These are phyloP conservation scores for Blastobotrys aristatus DNA, from an alignment of 1,139 yeast species.

Conservation along the genomic window DNA sequence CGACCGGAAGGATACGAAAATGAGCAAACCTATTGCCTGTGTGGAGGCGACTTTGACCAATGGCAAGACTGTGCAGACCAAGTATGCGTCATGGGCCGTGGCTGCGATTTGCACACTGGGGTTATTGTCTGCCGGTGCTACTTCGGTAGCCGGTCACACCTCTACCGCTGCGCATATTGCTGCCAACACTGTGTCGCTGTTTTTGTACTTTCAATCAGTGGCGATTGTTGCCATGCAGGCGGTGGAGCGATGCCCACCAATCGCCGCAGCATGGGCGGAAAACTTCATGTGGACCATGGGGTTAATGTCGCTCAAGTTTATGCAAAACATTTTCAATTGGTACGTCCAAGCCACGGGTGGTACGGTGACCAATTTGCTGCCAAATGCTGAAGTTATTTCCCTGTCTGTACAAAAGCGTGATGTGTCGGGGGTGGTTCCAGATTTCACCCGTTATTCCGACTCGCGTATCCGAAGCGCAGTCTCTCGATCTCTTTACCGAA, in stretches of 20 bases:
- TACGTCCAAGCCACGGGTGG: constrained; percentile 97
- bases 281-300: constrained; percentile 97
- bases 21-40: constrained; percentile 67
- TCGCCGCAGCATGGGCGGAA: constrained; percentile 98
- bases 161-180: constrained; percentile 96
- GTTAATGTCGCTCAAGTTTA: constrained; percentile 68
- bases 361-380: constrained; percentile 64
- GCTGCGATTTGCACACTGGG: constrained; percentile 91
- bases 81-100: constrained; percentile 94
- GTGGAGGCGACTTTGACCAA: constrained; percentile 83
- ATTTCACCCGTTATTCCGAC: constrained; percentile 18
- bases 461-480: constrained; percentile 25
- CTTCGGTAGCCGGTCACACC: constrained; percentile 83
- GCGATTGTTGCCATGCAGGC: constrained; percentile 97
- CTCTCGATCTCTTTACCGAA: constrained; percentile 19
- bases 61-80: constrained; percentile 92
- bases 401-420: constrained; percentile 69
- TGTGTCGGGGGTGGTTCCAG: constrained; percentile 21
- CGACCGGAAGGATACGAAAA: constrained; percentile 18
- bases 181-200: constrained; percentile 86
- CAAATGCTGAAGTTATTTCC: constrained; percentile 53
- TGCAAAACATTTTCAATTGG: constrained; percentile 89
- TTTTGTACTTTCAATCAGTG: constrained; percentile 87
- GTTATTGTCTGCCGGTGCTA: constrained; percentile 76
- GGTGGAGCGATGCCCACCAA: constrained; percentile 87